These are phyloP conservation scores for Abelmoschus esculentus DNA, from an alignment of 345 rosid species.

Conservation along the genomic window DNA sequence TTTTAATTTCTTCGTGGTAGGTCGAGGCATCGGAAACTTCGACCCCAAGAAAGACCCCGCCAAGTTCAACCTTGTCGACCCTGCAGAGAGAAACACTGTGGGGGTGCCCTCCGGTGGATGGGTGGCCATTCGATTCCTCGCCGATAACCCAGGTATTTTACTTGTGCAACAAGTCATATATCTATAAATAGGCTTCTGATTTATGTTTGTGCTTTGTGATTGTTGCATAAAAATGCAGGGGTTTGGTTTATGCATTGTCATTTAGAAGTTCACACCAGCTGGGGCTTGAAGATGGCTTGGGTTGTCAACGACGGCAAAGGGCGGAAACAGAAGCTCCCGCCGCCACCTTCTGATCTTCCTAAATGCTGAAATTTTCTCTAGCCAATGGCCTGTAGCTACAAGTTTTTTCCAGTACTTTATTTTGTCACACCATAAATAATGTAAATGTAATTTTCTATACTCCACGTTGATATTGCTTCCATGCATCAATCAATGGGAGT, in stretches of 20 bases:
- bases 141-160: conserved; percentile 40
- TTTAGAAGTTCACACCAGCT: conserved; percentile 47
- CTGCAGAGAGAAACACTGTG: conserved; percentile 40
- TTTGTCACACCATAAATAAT: background rate
- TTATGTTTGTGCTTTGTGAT: background rate
- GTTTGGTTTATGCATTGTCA: conserved; percentile 58
- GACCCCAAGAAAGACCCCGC: conserved; percentile 35
- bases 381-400: background rate
- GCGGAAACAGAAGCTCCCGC: conserved; percentile 36
- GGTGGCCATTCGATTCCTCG: conserved; percentile 46
- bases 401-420: background rate
- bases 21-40: conserved; percentile 42
- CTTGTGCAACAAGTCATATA: background rate
- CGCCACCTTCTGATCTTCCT: conserved; percentile 50
- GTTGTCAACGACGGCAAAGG: conserved; percentile 38
- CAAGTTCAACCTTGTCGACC: conserved; percentile 44
- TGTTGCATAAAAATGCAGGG: conserved; percentile 10
- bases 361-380: conserved; percentile 24
- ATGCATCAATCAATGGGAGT: background rate
- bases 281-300: conserved; percentile 65
- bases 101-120: conserved; percentile 56
- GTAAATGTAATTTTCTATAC: background rate
- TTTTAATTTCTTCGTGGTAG: conserved; percentile 43
- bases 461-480: background rate
- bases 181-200: background rate